Conservation (phyloP, 768 basidiomycete species). For the Phaffia australis region DNA sequence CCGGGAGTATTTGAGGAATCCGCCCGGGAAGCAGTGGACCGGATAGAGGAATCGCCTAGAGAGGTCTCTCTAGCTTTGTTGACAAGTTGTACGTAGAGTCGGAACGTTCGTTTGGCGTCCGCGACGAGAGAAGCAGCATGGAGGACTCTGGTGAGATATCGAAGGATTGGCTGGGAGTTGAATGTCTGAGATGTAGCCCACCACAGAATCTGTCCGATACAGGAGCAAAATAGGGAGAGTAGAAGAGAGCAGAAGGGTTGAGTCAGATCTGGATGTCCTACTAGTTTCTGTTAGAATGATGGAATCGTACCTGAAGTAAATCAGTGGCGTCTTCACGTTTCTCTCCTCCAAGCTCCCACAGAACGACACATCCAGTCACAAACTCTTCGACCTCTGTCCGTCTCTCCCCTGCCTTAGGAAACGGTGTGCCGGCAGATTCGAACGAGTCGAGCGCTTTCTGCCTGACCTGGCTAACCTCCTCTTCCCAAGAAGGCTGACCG, state of each 20-base stretch:
- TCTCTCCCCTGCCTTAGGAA: slow-evolving; percentile 69
- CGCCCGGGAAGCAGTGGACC: slow-evolving; percentile 28
- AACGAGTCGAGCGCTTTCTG: slow-evolving; percentile 62
- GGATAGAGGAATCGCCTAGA: slow-evolving; percentile 34
- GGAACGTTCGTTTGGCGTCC: slow-evolving; percentile 53
- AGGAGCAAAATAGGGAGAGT: background rate
- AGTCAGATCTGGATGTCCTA: background rate
- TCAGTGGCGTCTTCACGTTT: slow-evolving; percentile 53
- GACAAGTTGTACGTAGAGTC: slow-evolving; percentile 72
- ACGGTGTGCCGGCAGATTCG: slow-evolving; percentile 51
- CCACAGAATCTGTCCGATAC: slow-evolving; percentile 58
- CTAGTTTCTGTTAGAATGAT: background rate
- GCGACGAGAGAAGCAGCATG: slow-evolving; percentile 46
- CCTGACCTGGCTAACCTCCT: slow-evolving; percentile 54
- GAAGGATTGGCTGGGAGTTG: slow-evolving; percentile 72
- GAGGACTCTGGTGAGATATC: slow-evolving; percentile 65
- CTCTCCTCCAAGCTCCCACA: slow-evolving; percentile 68
- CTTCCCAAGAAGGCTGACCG: slow-evolving; percentile 45
- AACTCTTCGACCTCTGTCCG: slow-evolving; percentile 74
- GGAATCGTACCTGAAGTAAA: slow-evolving; percentile 62
- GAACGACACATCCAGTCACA: slow-evolving; percentile 62
- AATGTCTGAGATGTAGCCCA: slow-evolving; percentile 91
- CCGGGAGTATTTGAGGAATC: background rate
- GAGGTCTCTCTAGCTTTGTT: slow-evolving; percentile 65
- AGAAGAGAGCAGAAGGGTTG: background rate